These are phyloP conservation scores for Exserohilum rostratum DNA, from an alignment of 2,329 filamentous ascomycete genomes.

Conservation along the genomic window DNA sequence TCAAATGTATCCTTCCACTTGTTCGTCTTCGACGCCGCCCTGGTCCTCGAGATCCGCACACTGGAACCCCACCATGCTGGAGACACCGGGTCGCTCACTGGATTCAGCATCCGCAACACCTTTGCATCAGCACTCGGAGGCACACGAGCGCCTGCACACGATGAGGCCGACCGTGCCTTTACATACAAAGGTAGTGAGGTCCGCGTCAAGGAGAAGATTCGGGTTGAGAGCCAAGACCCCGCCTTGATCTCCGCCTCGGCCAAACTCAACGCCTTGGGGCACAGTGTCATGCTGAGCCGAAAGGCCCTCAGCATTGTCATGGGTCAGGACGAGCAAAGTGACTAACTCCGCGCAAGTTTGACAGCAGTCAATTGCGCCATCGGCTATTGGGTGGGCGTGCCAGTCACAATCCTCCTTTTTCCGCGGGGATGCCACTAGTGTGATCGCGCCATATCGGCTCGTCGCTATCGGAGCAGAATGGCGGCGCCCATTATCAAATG, in stretches of 20 bases:
- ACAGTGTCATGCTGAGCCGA: constrained; percentile 72
- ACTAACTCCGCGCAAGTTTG: constrained; percentile 24
- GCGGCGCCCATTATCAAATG: constrained; percentile 21
- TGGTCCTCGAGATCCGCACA: constrained; percentile 69
- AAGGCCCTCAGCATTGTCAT: constrained; percentile 79
- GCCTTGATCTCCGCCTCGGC: constrained; percentile 81
- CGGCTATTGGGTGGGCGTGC: constrained; percentile 14
- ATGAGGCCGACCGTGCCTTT: constrained; percentile 79
- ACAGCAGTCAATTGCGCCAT: constrained; percentile 17
- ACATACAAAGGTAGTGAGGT: constrained; percentile 73
- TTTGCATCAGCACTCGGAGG: constrained; percentile 57
- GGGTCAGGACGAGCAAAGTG: constrained; percentile 61
- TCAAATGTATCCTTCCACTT: constrained; percentile 75
- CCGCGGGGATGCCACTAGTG: constrained; percentile 25
- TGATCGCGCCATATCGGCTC: constrained; percentile 31
- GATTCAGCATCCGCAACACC: constrained; percentile 63
- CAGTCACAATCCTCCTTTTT: constrained; percentile 20
- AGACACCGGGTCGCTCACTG: constrained; percentile 39
- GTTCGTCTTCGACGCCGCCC: constrained; percentile 60
- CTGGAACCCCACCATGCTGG: constrained; percentile 59
- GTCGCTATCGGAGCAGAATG: constrained; percentile 44
- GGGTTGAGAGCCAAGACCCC: constrained; percentile 88
- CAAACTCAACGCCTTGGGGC: constrained; percentile 79
- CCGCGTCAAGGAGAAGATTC: constrained; percentile 85
- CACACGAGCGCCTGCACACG: constrained; percentile 50